These are phyloP conservation scores for Poronia punctata DNA, from an alignment of 495 filamentous ascomycete genomes.

Conservation along the genomic window DNA sequence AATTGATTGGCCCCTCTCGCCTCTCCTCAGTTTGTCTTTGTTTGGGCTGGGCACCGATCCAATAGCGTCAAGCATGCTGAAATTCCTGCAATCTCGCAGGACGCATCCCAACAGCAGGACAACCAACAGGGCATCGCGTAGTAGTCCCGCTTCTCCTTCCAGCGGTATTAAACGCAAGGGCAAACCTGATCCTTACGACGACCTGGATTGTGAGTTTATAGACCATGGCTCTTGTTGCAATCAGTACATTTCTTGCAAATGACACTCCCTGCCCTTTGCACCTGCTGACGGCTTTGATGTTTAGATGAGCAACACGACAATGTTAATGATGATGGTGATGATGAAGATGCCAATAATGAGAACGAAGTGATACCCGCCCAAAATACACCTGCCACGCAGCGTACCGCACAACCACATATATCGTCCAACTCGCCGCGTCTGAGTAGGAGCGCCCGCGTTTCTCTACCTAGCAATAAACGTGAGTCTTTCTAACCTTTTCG, in stretches of 20 bases:
- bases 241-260: too few species aligned
- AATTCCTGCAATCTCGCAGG: too few species aligned
- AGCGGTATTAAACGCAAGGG: slow-evolving; percentile 24
- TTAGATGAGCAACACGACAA: not conserved
- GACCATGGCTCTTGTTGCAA: too few species aligned
- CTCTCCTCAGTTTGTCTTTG: too few species aligned
- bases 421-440: slow-evolving; percentile 17
- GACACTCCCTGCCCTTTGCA: too few species aligned
- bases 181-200: slow-evolving; percentile 23
- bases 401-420: slow-evolving; percentile 17
- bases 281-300: not conserved
- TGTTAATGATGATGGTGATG: not conserved
- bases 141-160: slow-evolving; percentile 9
- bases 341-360: not conserved
- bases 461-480: slow-evolving; percentile 11
- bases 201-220: slow-evolving; percentile 24
- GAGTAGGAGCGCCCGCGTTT: slow-evolving; percentile 9
- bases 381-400: slow-evolving; percentile 14
- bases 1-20: too few species aligned
- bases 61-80: too few species aligned
- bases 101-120: not conserved
- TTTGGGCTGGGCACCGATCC: too few species aligned
- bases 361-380: slow-evolving; percentile 12
- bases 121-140: slow-evolving; percentile 6
- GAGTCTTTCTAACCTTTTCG: not conserved